Conservation (phyloP, 148 eudicot species). For the Chenopodium formosanum region DNA sequence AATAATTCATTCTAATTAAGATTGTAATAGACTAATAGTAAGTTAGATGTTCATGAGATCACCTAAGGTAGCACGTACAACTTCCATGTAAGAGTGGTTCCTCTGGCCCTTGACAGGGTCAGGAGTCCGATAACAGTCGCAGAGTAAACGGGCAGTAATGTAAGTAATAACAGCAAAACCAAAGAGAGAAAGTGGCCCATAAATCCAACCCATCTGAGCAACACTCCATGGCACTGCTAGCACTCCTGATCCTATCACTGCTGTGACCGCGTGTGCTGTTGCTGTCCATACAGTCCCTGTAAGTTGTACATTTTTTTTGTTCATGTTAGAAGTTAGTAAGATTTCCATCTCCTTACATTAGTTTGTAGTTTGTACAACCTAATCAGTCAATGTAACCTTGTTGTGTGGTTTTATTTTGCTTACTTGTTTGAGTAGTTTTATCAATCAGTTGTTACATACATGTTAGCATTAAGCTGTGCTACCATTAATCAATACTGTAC, state of each 20-base stretch:
- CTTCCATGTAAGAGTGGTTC: slow-evolving; percentile 32
- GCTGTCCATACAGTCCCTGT: slow-evolving; percentile 39
- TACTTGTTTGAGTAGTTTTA: too few species aligned
- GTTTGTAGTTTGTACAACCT: too few species aligned
- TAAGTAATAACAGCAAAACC: slow-evolving; percentile 35
- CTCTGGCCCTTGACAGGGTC: slow-evolving; percentile 32
- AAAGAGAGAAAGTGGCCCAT: slow-evolving; percentile 31
- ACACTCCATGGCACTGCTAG: slow-evolving; percentile 45
- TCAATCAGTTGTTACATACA: too few species aligned
- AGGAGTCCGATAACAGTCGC: slow-evolving; percentile 37
- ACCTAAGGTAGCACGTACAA: slow-evolving; percentile 33
- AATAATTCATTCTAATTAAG: neutral
- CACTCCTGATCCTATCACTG: slow-evolving; percentile 41
- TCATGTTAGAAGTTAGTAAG: neutral
- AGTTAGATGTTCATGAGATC: neutral
- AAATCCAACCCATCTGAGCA: slow-evolving; percentile 42
- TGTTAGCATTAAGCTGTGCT: too few species aligned
- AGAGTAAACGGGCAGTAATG: slow-evolving; percentile 31
- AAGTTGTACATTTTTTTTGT: neutral
- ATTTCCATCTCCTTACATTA: neutral
- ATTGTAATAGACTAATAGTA: too few species aligned
- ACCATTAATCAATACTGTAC: too few species aligned
- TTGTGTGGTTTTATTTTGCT: too few species aligned
- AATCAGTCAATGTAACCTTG: too few species aligned
- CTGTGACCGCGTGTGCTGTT: slow-evolving; percentile 38